These are phyloP conservation scores for Pulchroboletus neoregius DNA, from an alignment of 1,284 basidiomycete species.

Conservation along the genomic window DNA sequence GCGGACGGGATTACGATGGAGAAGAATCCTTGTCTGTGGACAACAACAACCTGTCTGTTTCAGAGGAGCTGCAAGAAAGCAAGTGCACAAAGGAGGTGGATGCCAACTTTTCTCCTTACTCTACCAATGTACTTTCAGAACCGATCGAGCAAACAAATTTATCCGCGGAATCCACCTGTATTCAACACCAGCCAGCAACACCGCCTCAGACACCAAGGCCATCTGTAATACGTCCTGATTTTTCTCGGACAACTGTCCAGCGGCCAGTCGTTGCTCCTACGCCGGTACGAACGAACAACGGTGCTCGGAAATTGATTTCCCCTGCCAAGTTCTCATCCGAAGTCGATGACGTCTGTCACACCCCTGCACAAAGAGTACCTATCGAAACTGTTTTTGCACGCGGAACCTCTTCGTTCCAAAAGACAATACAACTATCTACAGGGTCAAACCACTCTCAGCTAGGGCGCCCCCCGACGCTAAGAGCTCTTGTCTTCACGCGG, in stretches of 20 bases:
- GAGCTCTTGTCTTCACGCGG: slow-evolving; percentile 35
- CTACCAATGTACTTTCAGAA: slow-evolving; percentile 33
- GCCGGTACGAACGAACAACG: slow-evolving; percentile 18
- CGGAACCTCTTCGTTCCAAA: slow-evolving; percentile 48
- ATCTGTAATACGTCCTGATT: slow-evolving; percentile 8
- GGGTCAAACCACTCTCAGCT: slow-evolving; percentile 8
- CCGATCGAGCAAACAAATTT: slow-evolving; percentile 5
- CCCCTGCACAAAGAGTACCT: slow-evolving; percentile 60
- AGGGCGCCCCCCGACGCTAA: slow-evolving; percentile 11
- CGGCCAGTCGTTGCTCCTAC: slow-evolving; percentile 21
- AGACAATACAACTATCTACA: slow-evolving; percentile 31
- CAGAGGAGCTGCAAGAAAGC: slow-evolving; percentile 4
- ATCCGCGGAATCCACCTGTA: not conserved
- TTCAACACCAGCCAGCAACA: slow-evolving; percentile 9
- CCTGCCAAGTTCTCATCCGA: slow-evolving; percentile 37
- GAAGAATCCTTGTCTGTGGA: not conserved
- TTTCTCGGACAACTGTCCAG: slow-evolving; percentile 19
- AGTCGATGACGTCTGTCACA: slow-evolving; percentile 40
- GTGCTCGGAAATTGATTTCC: slow-evolving; percentile 21
- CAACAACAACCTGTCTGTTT: slow-evolving; percentile 2
- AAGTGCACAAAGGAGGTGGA: slow-evolving; percentile 5
- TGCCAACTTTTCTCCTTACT: slow-evolving; percentile 34
- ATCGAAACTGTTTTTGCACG: slow-evolving; percentile 47
- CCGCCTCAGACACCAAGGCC: slow-evolving; percentile 14
- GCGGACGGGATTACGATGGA: not conserved